Percentiles rank a stretch among this genome's conserved stretches.
These are phyloP conservation scores for Knufia petricola DNA, from an alignment of 2,329 filamentous ascomycete genomes.

Conservation along the genomic window DNA sequence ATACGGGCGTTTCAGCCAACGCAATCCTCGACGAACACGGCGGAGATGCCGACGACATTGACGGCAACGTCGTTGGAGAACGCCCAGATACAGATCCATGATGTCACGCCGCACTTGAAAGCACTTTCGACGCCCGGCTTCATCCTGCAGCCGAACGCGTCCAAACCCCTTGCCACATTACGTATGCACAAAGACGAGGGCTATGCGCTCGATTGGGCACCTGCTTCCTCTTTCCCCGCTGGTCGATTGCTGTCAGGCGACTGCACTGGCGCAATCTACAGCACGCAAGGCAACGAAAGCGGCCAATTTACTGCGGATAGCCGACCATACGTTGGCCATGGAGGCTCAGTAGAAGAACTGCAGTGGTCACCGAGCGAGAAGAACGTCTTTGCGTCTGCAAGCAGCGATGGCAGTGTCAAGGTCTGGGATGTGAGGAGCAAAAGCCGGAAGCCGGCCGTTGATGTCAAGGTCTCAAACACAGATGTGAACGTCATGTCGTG, in stretches of 20 bases:
- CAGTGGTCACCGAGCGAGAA: slow-evolving; percentile 93
- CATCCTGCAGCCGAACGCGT: slow-evolving; percentile 68
- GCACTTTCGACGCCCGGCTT: slow-evolving; percentile 86
- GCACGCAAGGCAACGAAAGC: slow-evolving; percentile 75
- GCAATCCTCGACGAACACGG: slow-evolving; percentile 55
- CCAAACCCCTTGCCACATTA: slow-evolving; percentile 79
- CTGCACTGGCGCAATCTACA: slow-evolving; percentile 79
- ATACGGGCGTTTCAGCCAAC: slow-evolving; percentile 72
- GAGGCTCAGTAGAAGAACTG: slow-evolving; percentile 79
- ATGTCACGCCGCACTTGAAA: slow-evolving; percentile 78
- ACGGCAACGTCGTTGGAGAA: slow-evolving; percentile 91
- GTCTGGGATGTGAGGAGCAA: slow-evolving; percentile 94
- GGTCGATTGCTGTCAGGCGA: slow-evolving; percentile 89
- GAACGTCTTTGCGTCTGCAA: slow-evolving; percentile 89
- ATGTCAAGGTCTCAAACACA: slow-evolving; percentile 68
- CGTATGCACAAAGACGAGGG: slow-evolving; percentile 88
- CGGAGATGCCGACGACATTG: slow-evolving; percentile 66
- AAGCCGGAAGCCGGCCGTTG: slow-evolving; percentile 76
- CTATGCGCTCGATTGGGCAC: slow-evolving; percentile 96
- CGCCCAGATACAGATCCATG: slow-evolving; percentile 74
- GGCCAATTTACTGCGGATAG: slow-evolving; percentile 85
- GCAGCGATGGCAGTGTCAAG: slow-evolving; percentile 86
- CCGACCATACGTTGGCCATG: slow-evolving; percentile 73
- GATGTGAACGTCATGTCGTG: slow-evolving; percentile 97
- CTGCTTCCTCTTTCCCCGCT: slow-evolving; percentile 52